phyloP scores from a whole-genome alignment of 805 yeast species.

The Candida anglica region DNA sequence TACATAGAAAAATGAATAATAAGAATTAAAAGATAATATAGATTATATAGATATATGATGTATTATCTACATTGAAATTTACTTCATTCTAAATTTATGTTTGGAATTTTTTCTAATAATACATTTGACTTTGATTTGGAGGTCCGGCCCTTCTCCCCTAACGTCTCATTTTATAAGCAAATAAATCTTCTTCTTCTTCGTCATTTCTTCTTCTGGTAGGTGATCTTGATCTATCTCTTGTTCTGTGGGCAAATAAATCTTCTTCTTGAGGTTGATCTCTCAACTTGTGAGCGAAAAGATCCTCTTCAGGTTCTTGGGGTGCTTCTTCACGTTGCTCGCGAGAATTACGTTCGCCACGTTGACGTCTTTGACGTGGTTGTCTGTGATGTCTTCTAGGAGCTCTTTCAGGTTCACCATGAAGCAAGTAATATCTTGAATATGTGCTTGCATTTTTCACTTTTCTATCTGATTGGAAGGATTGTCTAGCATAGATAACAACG shows the following conservation, averaged over 20 bases:
- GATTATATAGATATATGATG: neutral
- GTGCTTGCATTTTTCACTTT: slow-evolving; percentile 56
- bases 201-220: too few species aligned
- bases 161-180: too few species aligned
- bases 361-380: slow-evolving; percentile 5
- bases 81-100: neutral
- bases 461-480: slow-evolving; percentile 49
- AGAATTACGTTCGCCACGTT: slow-evolving; percentile 5
- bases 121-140: too few species aligned
- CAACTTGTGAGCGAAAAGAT: slow-evolving; percentile 30
- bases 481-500: slow-evolving; percentile 41
- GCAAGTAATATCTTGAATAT: slow-evolving; percentile 58
- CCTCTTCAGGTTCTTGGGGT: slow-evolving; percentile 22
- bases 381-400: slow-evolving; percentile 16
- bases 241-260: slow-evolving; percentile 32
- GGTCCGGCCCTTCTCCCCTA: too few species aligned
- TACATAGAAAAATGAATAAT: neutral
- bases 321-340: slow-evolving; percentile 1
- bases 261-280: slow-evolving; percentile 16
- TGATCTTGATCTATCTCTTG: slow-evolving; percentile 13
- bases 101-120: too few species aligned
- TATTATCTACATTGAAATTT: neutral
- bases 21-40: neutral
- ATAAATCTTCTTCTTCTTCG: too few species aligned
- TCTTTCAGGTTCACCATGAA: slow-evolving; percentile 68